Evolutionary conservation across 2,329 filamentous ascomycete genomes (phyloP), one percentile per base, ranked within the genome.

Genomic region (Ilyonectria mors-panacis): DNA sequence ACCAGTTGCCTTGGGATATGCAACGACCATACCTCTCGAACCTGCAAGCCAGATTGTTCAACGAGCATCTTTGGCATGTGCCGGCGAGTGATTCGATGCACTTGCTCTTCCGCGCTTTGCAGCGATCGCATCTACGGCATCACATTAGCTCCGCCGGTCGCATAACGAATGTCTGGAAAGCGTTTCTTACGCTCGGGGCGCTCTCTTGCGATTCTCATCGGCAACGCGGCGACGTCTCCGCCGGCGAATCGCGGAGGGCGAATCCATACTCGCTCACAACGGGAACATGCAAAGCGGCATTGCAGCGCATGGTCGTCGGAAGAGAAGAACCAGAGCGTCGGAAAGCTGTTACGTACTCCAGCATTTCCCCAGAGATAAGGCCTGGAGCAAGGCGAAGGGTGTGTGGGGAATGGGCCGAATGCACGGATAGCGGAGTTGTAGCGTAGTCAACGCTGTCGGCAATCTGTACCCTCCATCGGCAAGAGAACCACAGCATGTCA

Each of bases 81-180:
- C 76, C 78, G 1, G 70, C 66, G 0, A 64, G 50, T 0, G 65
- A 72, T 64, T 78, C 76, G 35, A 81, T 75, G 47, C 79, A 81
- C 61, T 76, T 79, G 59, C 77, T 80, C 63, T 81, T 81, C 21
- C 79, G 69, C 6, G 73, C 69, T 62, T 81, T 81, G 62, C 79
- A 81, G 21, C 73, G 76, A 58, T 77, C 73, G 60, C 79, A 81
- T 35, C 71, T 73, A 35, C 26, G 9, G 8, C 2, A 9, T 2
- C 23, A 48, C 21, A 59, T 67, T 33, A 63, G 62, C 21, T 12
- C 44, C 4, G 42, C 19, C 23, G 10, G 30, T 8, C 5, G 15
- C 3, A 3, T 6, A 17, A 55, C 10, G 6, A n/a, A 8, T 2
- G 6, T 1, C 9, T 15, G 35, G 35, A 28, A 7, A 12, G 15